Percentiles rank a stretch among this genome's conserved stretches.
phyloP scores from a whole-genome alignment of 208 protist species.

The Wallacemonas sp. region DNA sequence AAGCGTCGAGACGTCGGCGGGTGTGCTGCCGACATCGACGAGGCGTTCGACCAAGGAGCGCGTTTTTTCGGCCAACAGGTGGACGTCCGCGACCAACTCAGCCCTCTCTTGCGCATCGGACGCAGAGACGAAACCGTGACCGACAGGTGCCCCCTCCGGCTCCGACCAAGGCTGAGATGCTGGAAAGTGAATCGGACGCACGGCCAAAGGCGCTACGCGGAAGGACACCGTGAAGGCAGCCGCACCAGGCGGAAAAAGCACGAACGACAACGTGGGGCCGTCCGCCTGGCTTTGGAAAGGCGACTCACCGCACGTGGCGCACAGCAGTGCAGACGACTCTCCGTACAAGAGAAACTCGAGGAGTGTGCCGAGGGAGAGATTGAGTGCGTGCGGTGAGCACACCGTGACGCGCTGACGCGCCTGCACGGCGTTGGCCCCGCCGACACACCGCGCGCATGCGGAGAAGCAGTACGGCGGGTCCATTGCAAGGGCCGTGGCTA shows the following conservation, averaged over 20 bases:
- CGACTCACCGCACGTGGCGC: conserved; percentile 13
- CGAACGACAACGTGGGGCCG: background rate
- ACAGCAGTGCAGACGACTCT: conserved; percentile 10
- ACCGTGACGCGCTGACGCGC: background rate
- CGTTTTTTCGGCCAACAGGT: background rate
- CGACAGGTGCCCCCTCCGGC: too few relatives aligned
- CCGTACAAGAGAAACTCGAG: conserved; percentile 60
- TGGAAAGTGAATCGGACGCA: conserved; percentile 31
- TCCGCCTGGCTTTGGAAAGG: background rate
- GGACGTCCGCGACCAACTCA: background rate
- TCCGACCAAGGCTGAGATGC: too few relatives aligned
- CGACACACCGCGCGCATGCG: background rate
- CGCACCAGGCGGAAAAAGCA: background rate
- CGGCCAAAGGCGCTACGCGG: conserved; percentile 13
- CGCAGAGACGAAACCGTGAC: too few relatives aligned
- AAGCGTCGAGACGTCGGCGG: background rate
- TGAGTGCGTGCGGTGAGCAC: conserved; percentile 47
- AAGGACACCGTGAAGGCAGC: conserved; percentile 27
- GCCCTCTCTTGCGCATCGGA: conserved; percentile 6
- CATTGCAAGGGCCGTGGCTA: background rate
- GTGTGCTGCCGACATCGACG: background rate
- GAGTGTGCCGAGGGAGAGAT: conserved; percentile 59
- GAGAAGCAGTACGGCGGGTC: background rate
- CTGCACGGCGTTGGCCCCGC: background rate
- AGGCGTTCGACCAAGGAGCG: background rate